Conservation (phyloP, 2,329 filamentous ascomycete genomes). For the Botrytis hyacinthi region DNA sequence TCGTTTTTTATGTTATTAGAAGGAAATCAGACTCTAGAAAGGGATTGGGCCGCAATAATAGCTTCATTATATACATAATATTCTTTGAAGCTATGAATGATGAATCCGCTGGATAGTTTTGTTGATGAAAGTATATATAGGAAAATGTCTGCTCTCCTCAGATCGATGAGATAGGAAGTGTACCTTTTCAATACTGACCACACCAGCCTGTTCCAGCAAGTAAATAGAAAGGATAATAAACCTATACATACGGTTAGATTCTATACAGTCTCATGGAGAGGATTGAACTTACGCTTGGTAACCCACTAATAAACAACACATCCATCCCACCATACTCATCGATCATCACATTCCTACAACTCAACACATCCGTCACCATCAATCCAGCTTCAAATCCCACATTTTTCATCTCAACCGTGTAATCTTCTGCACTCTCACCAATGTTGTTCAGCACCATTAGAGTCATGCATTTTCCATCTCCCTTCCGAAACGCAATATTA, state of each 20-base stretch:
- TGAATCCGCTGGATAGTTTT: fast-evolving
- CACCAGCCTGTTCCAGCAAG: background rate
- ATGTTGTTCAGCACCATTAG: constrained; percentile 42
- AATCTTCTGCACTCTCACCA: constrained; percentile 30
- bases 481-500: constrained; percentile 27
- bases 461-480: constrained; percentile 20
- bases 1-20: background rate
- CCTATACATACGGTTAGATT: background rate
- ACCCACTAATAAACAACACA: background rate
- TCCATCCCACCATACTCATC: constrained; percentile 16
- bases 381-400: constrained; percentile 18
- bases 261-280: background rate
- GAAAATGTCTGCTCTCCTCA: background rate
- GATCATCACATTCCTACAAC: constrained; percentile 19
- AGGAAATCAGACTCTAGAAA: fast-evolving
- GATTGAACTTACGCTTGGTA: constrained; percentile 10
- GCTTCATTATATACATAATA: background rate
- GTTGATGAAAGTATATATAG: background rate
- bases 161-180: background rate
- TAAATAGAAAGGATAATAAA: background rate
- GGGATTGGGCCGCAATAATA: fast-evolving
- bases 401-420: constrained; percentile 17
- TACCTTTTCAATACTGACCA: background rate
- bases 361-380: constrained; percentile 25
- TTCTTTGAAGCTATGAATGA: background rate